Conservation (phyloP, 2,329 filamentous ascomycete genomes). For the Paramyrothecium sp. region DNA sequence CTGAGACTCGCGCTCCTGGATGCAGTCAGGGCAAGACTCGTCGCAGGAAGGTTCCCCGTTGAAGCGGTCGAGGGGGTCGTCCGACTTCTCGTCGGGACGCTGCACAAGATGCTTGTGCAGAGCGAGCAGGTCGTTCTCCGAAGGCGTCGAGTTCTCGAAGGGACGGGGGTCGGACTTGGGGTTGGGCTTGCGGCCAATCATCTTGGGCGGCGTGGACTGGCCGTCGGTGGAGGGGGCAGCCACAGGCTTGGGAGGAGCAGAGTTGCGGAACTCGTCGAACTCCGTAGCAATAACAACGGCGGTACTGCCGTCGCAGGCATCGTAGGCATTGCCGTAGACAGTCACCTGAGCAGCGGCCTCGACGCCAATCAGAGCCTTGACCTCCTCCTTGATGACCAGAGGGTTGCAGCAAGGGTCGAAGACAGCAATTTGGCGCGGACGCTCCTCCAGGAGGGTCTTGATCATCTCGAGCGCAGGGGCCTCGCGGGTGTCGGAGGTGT, state of each 20-base stretch:
- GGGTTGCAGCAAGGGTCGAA: slow-evolving; percentile 65
- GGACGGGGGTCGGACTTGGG: slow-evolving; percentile 45
- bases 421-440: slow-evolving; percentile 61
- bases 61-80: slow-evolving; percentile 46
- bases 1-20: slow-evolving; percentile 36
- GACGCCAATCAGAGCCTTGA: slow-evolving; percentile 40
- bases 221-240: slow-evolving; percentile 17
- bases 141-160: slow-evolving; percentile 33
- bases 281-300: slow-evolving; percentile 56
- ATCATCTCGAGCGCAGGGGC: slow-evolving; percentile 68
- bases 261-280: slow-evolving; percentile 53
- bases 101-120: slow-evolving; percentile 47
- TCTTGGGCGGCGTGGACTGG: slow-evolving; percentile 22
- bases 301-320: slow-evolving; percentile 46
- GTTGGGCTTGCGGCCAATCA: slow-evolving; percentile 34
- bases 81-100: slow-evolving; percentile 21
- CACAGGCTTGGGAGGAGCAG: slow-evolving; percentile 29
- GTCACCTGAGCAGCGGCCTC: slow-evolving; percentile 39
- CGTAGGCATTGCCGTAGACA: slow-evolving; percentile 47
- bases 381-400: slow-evolving; percentile 48
- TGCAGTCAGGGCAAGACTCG: slow-evolving; percentile 49
- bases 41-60: slow-evolving; percentile 43
- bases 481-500: slow-evolving; percentile 74
- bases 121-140: slow-evolving; percentile 44
- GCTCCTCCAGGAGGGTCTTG: slow-evolving; percentile 62